Evolutionary conservation across 345 rosid species (phyloP), one percentile per base, ranked within the genome.

Genomic region (Noccaea caerulescens): DNA sequence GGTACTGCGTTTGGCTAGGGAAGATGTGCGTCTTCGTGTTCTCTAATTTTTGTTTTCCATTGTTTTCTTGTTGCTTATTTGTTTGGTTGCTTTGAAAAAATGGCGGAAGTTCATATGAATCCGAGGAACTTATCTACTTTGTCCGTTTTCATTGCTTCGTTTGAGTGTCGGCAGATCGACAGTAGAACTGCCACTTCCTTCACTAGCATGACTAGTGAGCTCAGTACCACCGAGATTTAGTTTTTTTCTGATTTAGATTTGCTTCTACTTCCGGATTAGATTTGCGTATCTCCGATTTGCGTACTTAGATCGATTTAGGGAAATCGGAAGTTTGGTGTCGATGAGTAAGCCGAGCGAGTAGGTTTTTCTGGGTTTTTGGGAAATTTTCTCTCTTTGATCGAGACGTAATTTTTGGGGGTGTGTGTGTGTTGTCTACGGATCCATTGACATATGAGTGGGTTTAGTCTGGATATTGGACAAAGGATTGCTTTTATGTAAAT

Each of bases 21-120:
- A 63, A 69, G 10, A 63, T 39, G 54, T 14, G 34, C 37, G 38
- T 71, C 60, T 49, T 14, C 33, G 2, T 23, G 12, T 12, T 41
- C 3, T 23, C 1, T 8, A 30, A 41, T 11, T 30, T 18, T 20
- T 10, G 8, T 11, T 10, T 7, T 7, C 13, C 8, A 27, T 36
- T 9, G 20, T 76, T 14, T n/a, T 47, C 16, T 43, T 32, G 38
- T 23, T 41, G 8, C 36, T 34, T 69, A 38, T 44, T 66, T 68
- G 79, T 82, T 83, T 83, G 80, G 77, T 68, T 78, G 73, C 49
- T 51, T 52, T 41, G 71, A 50, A 59, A 20, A 72, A 60, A 47
- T 69, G 65, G 49, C 57, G 49, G 68, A 63, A 72, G 53, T 33
- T 60, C 14, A 10, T 66, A 63, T 45, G 77, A 80, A 71, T 73